A percentile compares a stretch with the other conserved stretches of the same genome.
Conservation (phyloP, 2,329 filamentous ascomycete species). For the Talaromyces sp. region DNA sequence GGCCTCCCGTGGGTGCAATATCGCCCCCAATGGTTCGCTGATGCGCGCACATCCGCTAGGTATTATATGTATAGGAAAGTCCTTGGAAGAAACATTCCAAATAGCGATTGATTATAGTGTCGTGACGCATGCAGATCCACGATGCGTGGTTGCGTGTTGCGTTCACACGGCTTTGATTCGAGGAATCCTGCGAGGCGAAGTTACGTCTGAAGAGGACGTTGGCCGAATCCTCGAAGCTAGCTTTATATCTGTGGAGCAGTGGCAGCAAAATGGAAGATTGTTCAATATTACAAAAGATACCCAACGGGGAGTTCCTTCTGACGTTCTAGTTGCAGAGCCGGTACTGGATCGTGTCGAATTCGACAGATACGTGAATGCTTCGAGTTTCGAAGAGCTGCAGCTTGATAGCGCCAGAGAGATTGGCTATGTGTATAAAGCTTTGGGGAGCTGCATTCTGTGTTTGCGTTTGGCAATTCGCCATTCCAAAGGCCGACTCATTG, state of each 20-base stretch:
- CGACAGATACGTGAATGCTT: constrained; percentile 34
- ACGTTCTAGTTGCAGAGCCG: background rate
- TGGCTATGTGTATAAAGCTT: constrained; percentile 53
- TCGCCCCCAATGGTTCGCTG: constrained; percentile 50
- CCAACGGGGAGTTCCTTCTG: background rate
- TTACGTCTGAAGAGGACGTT: constrained; percentile 17
- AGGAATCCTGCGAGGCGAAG: constrained; percentile 44
- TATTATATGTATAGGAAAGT: constrained; percentile 41
- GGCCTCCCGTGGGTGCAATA: constrained; percentile 26
- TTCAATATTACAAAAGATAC: background rate
- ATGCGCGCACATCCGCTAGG: constrained; percentile 53
- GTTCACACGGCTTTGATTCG: constrained; percentile 46
- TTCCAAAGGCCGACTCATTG: constrained; percentile 5
- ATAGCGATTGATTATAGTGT: constrained; percentile 40
- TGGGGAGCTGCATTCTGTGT: constrained; percentile 45
- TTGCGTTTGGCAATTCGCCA: constrained; percentile 43
- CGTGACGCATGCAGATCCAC: constrained; percentile 49
- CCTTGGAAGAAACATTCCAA: constrained; percentile 41
- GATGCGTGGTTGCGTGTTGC: constrained; percentile 49
- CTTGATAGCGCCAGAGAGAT: constrained; percentile 46
- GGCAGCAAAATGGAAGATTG: background rate
- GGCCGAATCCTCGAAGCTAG: background rate
- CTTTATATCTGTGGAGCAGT: background rate
- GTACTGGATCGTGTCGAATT: constrained; percentile 41
- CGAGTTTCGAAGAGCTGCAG: constrained; percentile 36